A percentile compares a stretch with the other conserved stretches of the same genome.
Evolutionary conservation across 1,139 yeast genomes (phyloP).

Genomic region (Debaryomycetaceae sp.): DNA sequence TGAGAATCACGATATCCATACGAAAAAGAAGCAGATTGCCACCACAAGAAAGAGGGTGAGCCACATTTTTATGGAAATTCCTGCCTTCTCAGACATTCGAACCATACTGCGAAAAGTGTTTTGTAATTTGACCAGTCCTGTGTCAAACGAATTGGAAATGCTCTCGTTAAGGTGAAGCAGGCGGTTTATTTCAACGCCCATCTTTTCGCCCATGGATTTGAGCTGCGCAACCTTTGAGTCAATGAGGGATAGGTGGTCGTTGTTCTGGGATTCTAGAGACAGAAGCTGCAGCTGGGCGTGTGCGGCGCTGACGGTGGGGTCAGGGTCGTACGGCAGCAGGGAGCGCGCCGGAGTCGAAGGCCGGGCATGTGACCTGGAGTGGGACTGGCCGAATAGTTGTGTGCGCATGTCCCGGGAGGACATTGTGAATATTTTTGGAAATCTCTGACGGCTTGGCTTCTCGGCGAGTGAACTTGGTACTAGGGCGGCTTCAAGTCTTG

Average conservation of each 20-base stretch:
- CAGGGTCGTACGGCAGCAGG: conserved; percentile 42
- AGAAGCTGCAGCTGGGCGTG: conserved; percentile 49
- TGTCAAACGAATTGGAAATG: conserved; percentile 36
- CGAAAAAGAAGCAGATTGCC: conserved; percentile 62
- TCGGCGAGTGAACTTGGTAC: too few relatives aligned
- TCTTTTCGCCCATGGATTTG: conserved; percentile 58
- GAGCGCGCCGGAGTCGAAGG: conserved; percentile 22
- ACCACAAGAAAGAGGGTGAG: conserved; percentile 52
- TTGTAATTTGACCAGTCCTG: conserved; percentile 39
- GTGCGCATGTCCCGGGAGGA: conserved; percentile 25
- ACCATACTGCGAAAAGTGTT: conserved; percentile 67
- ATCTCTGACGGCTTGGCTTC: too few relatives aligned
- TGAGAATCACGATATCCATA: conserved; percentile 71
- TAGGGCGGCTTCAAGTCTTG: too few relatives aligned
- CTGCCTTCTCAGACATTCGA: conserved; percentile 72
- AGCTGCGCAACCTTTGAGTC: conserved; percentile 59
- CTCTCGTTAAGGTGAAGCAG: conserved; percentile 53
- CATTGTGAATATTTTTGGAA: too few relatives aligned
- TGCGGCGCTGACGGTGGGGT: conserved; percentile 22
- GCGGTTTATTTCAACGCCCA: conserved; percentile 80
- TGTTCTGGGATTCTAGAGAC: conserved; percentile 76
- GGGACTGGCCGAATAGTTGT: conserved; percentile 28
- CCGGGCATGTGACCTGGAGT: conserved; percentile 12
- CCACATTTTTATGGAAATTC: conserved; percentile 78
- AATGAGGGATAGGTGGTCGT: conserved; percentile 64